Conservation (phyloP, 352 stramenopile genomes). For the Globisporangium heterothallicum region DNA sequence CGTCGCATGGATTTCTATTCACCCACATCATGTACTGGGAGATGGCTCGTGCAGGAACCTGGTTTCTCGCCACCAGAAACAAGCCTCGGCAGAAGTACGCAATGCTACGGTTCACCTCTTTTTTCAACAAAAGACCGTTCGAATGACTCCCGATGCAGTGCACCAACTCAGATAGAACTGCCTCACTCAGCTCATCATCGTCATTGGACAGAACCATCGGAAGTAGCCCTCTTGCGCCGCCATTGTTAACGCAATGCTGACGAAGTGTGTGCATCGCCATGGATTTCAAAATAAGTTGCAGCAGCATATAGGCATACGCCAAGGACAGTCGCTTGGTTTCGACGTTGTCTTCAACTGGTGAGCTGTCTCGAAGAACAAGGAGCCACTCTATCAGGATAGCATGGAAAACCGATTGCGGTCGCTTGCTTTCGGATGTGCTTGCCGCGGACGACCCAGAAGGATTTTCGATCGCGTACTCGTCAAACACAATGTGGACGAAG, state of each 20-base stretch:
- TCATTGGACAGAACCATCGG: conserved; percentile 13
- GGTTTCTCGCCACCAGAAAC: conserved; percentile 47
- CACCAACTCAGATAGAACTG: conserved; percentile 38
- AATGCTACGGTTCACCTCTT: conserved; percentile 64
- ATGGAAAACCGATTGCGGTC: conserved; percentile 26
- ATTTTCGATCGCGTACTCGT: conserved; percentile 30
- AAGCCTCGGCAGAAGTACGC: conserved; percentile 46
- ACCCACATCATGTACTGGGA: conserved; percentile 36
- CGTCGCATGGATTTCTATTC: conserved; percentile 29
- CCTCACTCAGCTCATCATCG: conserved; percentile 39
- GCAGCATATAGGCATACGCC: conserved; percentile 40
- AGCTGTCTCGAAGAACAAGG: conserved; percentile 38
- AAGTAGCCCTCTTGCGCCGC: neutral
- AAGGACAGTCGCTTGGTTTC: conserved; percentile 45
- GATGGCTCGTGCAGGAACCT: conserved; percentile 38
- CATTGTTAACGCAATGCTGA: neutral
- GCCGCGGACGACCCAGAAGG: neutral
- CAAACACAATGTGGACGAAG: conserved; percentile 51
- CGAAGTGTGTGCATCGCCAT: conserved; percentile 42
- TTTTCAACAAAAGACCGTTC: conserved; percentile 43
- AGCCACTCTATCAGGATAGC: conserved; percentile 53
- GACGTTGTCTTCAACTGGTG: conserved; percentile 27
- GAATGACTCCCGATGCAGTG: conserved; percentile 23
- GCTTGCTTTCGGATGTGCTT: conserved; percentile 7
- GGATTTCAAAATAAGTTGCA: conserved; percentile 66